phyloP scores from a whole-genome alignment of 2,329 filamentous ascomycete genomes.

The Talaromyces piceae region DNA sequence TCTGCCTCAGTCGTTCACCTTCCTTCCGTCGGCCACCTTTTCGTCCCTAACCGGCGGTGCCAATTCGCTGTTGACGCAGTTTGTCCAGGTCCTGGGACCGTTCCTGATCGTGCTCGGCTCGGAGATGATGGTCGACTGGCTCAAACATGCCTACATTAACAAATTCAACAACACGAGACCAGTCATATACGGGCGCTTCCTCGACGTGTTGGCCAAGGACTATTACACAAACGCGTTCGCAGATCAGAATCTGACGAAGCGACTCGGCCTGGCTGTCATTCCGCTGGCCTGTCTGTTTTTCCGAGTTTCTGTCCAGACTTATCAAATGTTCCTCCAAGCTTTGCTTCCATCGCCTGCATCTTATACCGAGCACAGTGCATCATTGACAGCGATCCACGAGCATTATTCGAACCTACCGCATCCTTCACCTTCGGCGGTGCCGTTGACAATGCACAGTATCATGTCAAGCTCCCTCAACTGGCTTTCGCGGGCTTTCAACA shows the following conservation, averaged over 20 bases:
- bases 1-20: conserved; percentile 80
- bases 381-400: conserved; percentile 37
- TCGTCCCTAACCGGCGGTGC: conserved; percentile 33
- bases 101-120: conserved; percentile 92
- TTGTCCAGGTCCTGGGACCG: conserved; percentile 79
- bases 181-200: conserved; percentile 75
- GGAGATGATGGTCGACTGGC: conserved; percentile 93
- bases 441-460: conserved; percentile 51
- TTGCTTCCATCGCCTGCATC: conserved; percentile 67
- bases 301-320: conserved; percentile 87
- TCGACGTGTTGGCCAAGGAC: conserved; percentile 93
- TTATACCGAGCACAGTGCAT: conserved; percentile 26
- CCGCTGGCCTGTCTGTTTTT: conserved; percentile 92
- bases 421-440: conserved; percentile 60
- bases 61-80: conserved; percentile 35
- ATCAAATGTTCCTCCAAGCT: conserved; percentile 93
- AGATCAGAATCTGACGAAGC: conserved; percentile 79
- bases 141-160: conserved; percentile 95
- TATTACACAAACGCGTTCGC: conserved; percentile 96
- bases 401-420: conserved; percentile 53
- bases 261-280: conserved; percentile 83
- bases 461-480: conserved; percentile 47
- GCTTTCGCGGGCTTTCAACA: conserved; percentile 31
- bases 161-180: conserved; percentile 99
- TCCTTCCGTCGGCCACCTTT: conserved; percentile 54